A percentile compares a stretch with the other conserved stretches of the same genome.
Evolutionary conservation across 1,139 yeast genomes (phyloP).

Genomic region (Magnusiomyces suaveolens): DNA sequence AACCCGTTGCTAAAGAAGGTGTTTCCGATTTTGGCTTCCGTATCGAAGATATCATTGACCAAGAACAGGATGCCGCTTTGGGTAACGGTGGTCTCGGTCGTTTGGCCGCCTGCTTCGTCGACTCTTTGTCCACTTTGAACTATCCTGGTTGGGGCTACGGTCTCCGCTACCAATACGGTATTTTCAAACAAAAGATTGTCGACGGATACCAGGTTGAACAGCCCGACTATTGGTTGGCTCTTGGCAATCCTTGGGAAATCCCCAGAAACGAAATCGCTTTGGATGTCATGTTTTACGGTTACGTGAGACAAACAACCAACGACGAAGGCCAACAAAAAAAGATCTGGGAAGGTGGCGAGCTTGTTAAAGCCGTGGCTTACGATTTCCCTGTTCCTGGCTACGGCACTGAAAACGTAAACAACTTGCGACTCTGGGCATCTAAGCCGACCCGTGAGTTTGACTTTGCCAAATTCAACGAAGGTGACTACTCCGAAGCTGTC

Average conservation of each 20-base stretch:
- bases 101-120: constrained; percentile 89
- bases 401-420: constrained; percentile 74
- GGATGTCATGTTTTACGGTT: constrained; percentile 88
- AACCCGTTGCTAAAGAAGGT: constrained; percentile 45
- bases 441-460: constrained; percentile 88
- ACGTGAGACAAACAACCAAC: constrained; percentile 53
- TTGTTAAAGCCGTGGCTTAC: constrained; percentile 83
- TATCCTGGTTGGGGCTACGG: constrained; percentile 98
- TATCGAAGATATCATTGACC: constrained; percentile 72
- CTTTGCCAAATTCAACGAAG: constrained; percentile 82
- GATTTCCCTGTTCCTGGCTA: constrained; percentile 93
- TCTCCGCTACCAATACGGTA: constrained; percentile 85
- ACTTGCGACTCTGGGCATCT: constrained; percentile 84
- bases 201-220: constrained; percentile 91
- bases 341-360: constrained; percentile 81
- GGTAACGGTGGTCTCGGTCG: constrained; percentile 96
- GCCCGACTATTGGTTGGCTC: constrained; percentile 89
- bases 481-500: constrained; percentile 83
- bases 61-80: constrained; percentile 89
- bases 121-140: constrained; percentile 75
- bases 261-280: constrained; percentile 78
- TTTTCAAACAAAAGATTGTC: constrained; percentile 79
- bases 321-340: constrained; percentile 45
- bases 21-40: constrained; percentile 74
- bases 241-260: constrained; percentile 88